These are phyloP conservation scores for Saccharomycopsis capsularis DNA, from an alignment of 805 yeast genomes.

Conservation along the genomic window DNA sequence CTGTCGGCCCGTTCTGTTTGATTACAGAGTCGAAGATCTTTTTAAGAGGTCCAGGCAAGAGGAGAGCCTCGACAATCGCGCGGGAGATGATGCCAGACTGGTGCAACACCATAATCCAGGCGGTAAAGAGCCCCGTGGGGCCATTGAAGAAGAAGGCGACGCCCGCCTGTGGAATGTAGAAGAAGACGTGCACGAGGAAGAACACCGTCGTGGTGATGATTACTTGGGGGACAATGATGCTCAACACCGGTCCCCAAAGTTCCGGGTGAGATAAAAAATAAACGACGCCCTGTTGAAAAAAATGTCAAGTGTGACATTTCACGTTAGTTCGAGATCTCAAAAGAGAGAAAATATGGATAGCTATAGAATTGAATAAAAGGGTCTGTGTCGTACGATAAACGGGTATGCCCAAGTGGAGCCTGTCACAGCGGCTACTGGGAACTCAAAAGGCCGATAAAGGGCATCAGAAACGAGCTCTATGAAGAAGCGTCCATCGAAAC, in stretches of 20 bases:
- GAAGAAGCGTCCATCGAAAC: constrained; percentile 6
- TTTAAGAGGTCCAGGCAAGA: constrained; percentile 29
- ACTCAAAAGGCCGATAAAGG: constrained; percentile 16
- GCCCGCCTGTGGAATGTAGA: constrained; percentile 23
- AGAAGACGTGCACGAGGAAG: constrained; percentile 10
- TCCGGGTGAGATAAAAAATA: constrained; percentile 15
- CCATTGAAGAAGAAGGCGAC: constrained; percentile 23
- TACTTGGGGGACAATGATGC: constrained; percentile 22
- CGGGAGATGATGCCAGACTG: constrained; percentile 28
- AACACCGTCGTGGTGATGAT: constrained; percentile 20
- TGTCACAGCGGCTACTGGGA: constrained; percentile 13
- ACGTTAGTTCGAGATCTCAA: too few species aligned
- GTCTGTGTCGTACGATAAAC: constrained; percentile 12
- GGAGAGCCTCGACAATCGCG: constrained; percentile 26
- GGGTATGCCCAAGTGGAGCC: constrained; percentile 19
- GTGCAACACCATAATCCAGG: constrained; percentile 27
- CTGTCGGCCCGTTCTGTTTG: constrained; percentile 9
- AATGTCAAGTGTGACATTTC: too few species aligned
- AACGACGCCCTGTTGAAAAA: constrained; percentile 19
- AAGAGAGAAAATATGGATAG: too few species aligned
- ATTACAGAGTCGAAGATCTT: constrained; percentile 28
- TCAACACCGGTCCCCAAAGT: constrained; percentile 17
- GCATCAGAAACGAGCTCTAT: constrained; percentile 5
- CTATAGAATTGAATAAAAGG: too few species aligned
- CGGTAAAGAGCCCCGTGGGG: constrained; percentile 22